Evolutionary conservation across 1,139 yeast genomes (phyloP), one percentile per base, ranked within the genome.

Genomic region (Lodderomyces pseudojiufengensis): DNA sequence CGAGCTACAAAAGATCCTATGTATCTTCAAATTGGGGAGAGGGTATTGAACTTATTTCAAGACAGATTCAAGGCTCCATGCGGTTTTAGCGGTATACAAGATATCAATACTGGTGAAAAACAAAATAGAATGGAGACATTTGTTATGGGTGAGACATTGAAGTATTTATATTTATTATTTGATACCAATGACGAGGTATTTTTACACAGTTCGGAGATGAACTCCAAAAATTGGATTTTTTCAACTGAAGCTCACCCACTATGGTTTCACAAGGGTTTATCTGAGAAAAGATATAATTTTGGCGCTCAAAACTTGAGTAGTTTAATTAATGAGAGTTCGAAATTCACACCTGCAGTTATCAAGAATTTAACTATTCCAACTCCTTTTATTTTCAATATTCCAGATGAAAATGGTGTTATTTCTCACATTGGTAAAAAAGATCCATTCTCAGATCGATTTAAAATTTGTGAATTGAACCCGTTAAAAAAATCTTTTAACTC

Each of bases 181-280:
- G 95, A 87, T 52, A 79, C 72, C 9, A 67, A 67, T 5, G 78
- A 87, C 51, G 73, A 71, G 20, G 51, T 78, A 15, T 78, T 83
- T 46, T 48, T 70, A 10, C 67, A 56, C 31, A 33, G 42, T 21
- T 40, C 46, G 6, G 59, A 62, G 6, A 63, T 65, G 56, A 47
- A 48, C 5, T 47, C 54, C 18, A 75, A 77, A 30, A 82, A 80
- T 48, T 72, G 83, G 60, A 68, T 90, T 1, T 90, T 88, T 50
- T 84, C 95, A 9, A 90, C 97, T 0, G 97, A 90, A 52, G 97
- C 94, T 0, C 97, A 90, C 55, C 96, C 96, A 2, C 54, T 88
- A 42, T 87, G 95, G 95, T 68, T 73, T 39, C 50, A 55, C 27
- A 51, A 54, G 60, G 61, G 41, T 2, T 24, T 49, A 15, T 41